Evolutionary conservation across 148 eudicot species (phyloP), one percentile per base, ranked within the genome.

Genomic region (Heliamphora exappendiculata): DNA sequence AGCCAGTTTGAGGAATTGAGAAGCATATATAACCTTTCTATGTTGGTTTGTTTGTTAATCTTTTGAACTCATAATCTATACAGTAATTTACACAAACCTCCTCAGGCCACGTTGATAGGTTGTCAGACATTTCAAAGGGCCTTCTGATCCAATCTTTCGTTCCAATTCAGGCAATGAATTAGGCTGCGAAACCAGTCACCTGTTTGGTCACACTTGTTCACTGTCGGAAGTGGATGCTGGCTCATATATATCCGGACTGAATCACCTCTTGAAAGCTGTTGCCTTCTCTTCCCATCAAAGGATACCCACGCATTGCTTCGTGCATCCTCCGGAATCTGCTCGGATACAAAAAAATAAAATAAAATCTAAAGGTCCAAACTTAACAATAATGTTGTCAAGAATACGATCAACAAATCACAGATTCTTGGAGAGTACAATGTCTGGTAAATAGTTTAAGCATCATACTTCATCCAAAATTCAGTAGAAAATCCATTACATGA

Each of bases 231-330:
- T 45, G 99, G 99, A 84, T 96, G 98, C 78, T 91, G 84, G 79
- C 99, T 96, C 99, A 96, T 96, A 8, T 69, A 87, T 84, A 96
- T 93, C 75, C 91, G 78, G 26, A 96, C 87, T 0, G 99, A 96
- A 75, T 96, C 94, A 70, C 98, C 98, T 84, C 98, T 82, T 0
- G 98, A 96, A 68, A 96, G 94, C 75, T 96, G 99, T 78, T 96
- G 99, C 85, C 99, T 91, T 85, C 99, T 93, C 84, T 96, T 96
- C 50, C 99, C 99, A 70, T 96, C 99, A 76, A 96, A 96, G 5
- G 99, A 96, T 42, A 96, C 99, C 99, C 99, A 96, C 50, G 99
- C 99, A 33, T 91, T 96, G 85, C 99, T 96, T 82, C 99, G 84
- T 80, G 99, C 98, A 83, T 96, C 97, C 33, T 88, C 91, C 4